These are phyloP conservation scores for Gossypium schwendimanii DNA, from an alignment of 441 rosid species.

Conservation along the genomic window DNA sequence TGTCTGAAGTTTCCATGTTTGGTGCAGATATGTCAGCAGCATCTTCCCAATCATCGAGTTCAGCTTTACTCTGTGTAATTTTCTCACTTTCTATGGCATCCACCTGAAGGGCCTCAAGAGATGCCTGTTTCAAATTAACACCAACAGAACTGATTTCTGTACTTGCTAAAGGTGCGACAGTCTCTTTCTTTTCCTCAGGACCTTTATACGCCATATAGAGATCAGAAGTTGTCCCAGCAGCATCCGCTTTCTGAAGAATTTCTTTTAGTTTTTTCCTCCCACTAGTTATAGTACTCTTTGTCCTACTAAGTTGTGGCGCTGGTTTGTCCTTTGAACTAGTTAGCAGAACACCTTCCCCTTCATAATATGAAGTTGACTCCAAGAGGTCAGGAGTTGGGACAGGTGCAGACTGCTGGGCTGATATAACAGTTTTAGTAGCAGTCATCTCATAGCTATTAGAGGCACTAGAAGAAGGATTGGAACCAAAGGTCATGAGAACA, in stretches of 20 bases:
- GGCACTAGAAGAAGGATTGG: background rate
- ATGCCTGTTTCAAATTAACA: conserved; percentile 32
- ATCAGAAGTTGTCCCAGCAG: conserved; percentile 41
- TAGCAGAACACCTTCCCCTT: conserved; percentile 25
- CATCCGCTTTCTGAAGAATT: conserved; percentile 59
- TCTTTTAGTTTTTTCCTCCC: conserved; percentile 60
- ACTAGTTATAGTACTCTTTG: conserved; percentile 36
- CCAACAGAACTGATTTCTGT: conserved; percentile 20
- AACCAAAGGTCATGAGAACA: conserved; percentile 15
- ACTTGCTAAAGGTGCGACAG: conserved; percentile 5
- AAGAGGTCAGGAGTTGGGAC: conserved; percentile 21
- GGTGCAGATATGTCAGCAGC: conserved; percentile 81
- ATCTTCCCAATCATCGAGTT: conserved; percentile 97
- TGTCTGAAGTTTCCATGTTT: conserved; percentile 47
- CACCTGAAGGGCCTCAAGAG: conserved; percentile 25
- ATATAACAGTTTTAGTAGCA: conserved; percentile 12
- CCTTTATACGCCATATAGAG: conserved; percentile 87
- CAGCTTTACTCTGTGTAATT: conserved; percentile 40
- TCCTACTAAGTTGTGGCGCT: conserved; percentile 32
- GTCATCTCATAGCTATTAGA: conserved; percentile 16
- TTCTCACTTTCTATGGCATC: conserved; percentile 31
- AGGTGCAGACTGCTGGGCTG: conserved; percentile 28
- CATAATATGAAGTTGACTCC: conserved; percentile 24
- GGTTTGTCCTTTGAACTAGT: conserved; percentile 49
- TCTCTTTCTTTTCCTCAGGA: conserved; percentile 22